Conservation (phyloP, 305 asterid genomes). For the Fraxinus dipetala region DNA sequence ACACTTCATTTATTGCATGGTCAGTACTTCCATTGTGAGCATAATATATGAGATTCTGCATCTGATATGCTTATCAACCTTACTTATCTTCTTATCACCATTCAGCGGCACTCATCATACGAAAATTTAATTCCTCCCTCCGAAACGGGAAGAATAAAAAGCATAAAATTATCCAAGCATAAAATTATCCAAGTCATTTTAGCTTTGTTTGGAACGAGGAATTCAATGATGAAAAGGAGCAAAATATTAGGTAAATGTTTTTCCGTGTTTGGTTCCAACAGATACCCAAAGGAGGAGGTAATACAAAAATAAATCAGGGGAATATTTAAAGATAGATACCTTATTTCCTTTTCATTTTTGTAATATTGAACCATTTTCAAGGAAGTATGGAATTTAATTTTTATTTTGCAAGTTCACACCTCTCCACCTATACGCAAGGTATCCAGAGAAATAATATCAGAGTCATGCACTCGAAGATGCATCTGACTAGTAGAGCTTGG, state of each 20-base stretch:
- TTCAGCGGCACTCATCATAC: not conserved
- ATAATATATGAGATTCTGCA: not conserved
- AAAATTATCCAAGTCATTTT: not conserved
- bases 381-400: not conserved
- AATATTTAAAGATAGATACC: not conserved
- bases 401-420: not conserved
- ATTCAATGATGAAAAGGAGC: not conserved
- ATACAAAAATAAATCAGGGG: not conserved
- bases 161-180: not conserved
- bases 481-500: not conserved
- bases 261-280: not conserved
- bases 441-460: not conserved
- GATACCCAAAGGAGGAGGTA: not conserved
- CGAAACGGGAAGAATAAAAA: not conserved
- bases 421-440: not conserved
- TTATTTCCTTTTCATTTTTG: not conserved
- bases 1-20: not conserved
- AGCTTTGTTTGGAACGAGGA: not conserved
- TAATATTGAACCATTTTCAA: not conserved
- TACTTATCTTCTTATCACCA: not conserved
- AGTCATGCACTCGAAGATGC: not conserved
- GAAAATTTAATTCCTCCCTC: not conserved
- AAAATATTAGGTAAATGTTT: not conserved
- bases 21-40: not conserved
- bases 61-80: not conserved